Evolutionary conservation across 2,329 filamentous ascomycete genomes (phyloP), one percentile per base, ranked within the genome.

Genomic region (Lachnellula arida): DNA sequence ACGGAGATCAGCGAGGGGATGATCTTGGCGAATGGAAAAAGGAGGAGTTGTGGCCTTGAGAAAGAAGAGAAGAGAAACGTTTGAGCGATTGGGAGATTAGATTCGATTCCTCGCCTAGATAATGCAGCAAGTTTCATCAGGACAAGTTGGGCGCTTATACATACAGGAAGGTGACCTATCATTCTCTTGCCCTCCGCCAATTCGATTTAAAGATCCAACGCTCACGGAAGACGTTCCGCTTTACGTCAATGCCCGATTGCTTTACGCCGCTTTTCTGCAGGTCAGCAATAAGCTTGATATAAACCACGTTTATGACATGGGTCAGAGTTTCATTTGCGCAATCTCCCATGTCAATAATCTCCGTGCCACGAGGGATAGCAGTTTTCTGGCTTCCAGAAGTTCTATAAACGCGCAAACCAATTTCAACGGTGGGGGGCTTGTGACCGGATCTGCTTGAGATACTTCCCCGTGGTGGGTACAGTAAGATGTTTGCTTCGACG

Each of bases 1-100:
- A 72, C 43, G 53, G 63, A 1, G 60, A 57, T 50, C 74, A 72
- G 34, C 71, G 71, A 53, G 86, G 81, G 80, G 75, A 74, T 46
- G 73, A 75, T 59, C 69, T 75, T 47, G 80, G 83, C 58, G 69
- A 81, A 48, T 86, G 83, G 84, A 70, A 62, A 53, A 66, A 63
- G 46, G 64, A 69, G 56, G 71, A 73, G 55, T 56, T 68, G 22
- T 70, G 68, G 68, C 69, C 69, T 23, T 68, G 49, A 39, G 43
- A 46, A 15, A 4, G 11, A 32, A 8, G 11, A 11, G 9, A 32
- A 11, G 28, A 28, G 28, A 28, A 28, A 9, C 6, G 9, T 28
- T 28, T 28, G 28, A 28, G 28, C 28, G 8, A 28, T 28, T 43
- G 43, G 46, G 9, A 22, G 42, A 52, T 46, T 46, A 28, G 40